Evolutionary conservation across 768 basidiomycete genomes (phyloP).

Genomic region (Mycena indigotica): DNA sequence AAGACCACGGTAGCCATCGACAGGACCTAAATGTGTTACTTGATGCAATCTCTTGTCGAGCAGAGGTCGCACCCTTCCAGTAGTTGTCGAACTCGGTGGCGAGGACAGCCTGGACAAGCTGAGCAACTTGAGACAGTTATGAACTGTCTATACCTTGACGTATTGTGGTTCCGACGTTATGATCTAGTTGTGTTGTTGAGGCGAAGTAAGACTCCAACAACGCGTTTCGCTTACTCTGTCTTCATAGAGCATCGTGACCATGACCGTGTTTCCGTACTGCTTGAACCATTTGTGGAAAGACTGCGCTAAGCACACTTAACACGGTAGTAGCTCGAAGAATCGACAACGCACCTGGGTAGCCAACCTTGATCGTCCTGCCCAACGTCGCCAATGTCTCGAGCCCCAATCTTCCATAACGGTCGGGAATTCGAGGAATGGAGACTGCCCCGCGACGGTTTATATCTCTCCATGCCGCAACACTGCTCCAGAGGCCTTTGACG

Average conservation of each 20-base stretch:
- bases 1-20: neutral
- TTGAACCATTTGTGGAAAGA: conserved; percentile 3
- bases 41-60: neutral
- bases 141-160: conserved; percentile 33
- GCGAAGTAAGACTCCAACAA: neutral
- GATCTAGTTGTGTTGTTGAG: conserved; percentile 32
- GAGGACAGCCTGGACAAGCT: conserved; percentile 32
- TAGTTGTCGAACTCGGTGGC: conserved; percentile 21
- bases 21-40: conserved; percentile 1
- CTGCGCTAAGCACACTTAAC: neutral
- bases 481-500: neutral
- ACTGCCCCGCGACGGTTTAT: neutral
- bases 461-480: neutral
- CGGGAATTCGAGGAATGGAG: conserved; percentile 4
- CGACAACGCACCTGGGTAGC: conserved; percentile 11
- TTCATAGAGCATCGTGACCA: conserved; percentile 29
- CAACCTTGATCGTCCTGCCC: neutral
- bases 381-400: neutral
- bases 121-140: neutral
- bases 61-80: conserved; percentile 12
- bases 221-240: conserved; percentile 21
- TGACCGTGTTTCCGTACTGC: conserved; percentile 27
- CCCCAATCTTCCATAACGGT: conserved; percentile 7
- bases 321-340: neutral
- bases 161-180: conserved; percentile 42